These are phyloP conservation scores for Phytophthora lateralis DNA, from an alignment of 352 stramenopile genomes.

Conservation along the genomic window DNA sequence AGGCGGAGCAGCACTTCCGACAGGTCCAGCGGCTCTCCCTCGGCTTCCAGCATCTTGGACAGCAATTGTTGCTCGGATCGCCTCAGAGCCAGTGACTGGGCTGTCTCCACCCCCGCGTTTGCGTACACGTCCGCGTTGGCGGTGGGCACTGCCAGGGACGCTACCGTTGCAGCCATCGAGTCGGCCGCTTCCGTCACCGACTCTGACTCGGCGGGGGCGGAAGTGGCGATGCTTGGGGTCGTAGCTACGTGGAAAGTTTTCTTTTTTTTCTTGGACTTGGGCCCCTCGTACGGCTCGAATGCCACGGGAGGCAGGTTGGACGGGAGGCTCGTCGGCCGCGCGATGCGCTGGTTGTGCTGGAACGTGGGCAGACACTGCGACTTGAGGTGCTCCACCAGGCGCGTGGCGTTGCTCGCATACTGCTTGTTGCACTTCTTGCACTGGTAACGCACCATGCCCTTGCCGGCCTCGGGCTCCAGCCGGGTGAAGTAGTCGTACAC, in stretches of 20 bases:
- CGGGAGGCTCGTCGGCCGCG: not conserved
- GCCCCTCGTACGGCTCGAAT: constrained; percentile 1
- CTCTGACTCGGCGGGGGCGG: not conserved
- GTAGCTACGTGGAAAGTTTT: not conserved
- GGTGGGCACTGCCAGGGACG: constrained; percentile 33
- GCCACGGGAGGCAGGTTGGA: not conserved
- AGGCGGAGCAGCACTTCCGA: constrained; percentile 60
- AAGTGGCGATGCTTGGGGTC: not conserved
- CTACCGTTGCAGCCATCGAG: constrained; percentile 16
- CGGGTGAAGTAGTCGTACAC: constrained; percentile 88
- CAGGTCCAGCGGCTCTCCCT: constrained; percentile 26
- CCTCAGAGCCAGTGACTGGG: constrained; percentile 42
- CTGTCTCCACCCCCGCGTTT: constrained; percentile 7
- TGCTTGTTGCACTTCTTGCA: constrained; percentile 91
- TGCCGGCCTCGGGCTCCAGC: constrained; percentile 66
- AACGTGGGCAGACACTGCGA: constrained; percentile 75
- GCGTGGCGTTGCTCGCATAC: constrained; percentile 86
- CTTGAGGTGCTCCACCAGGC: constrained; percentile 78
- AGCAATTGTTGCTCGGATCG: constrained; percentile 59
- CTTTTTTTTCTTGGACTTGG: constrained; percentile 9
- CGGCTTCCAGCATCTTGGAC: constrained; percentile 69
- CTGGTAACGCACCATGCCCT: constrained; percentile 82
- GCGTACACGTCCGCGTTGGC: constrained; percentile 19
- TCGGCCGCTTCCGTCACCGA: constrained; percentile 4
- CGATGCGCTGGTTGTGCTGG: constrained; percentile 80